These are phyloP conservation scores for Penicillium janthinellum DNA, from an alignment of 2,329 filamentous ascomycete genomes.

Conservation along the genomic window DNA sequence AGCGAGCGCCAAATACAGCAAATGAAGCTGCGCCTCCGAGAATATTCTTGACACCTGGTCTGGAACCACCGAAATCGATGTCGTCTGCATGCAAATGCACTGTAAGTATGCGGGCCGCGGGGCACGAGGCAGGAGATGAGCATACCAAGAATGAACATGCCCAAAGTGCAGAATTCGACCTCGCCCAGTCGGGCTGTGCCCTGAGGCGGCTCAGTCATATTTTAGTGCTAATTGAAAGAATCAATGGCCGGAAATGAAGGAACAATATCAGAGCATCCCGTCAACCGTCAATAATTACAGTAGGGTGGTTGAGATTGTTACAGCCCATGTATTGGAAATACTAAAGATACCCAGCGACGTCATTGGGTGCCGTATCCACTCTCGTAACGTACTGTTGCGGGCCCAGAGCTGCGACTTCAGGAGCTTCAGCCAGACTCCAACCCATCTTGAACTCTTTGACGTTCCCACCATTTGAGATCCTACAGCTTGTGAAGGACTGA, in stretches of 20 bases:
- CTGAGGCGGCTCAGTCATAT: constrained; percentile 21
- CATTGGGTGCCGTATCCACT: constrained; percentile 3
- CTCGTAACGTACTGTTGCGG: constrained; percentile 13
- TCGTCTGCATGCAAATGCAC: constrained; percentile 64
- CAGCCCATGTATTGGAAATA: constrained; percentile 19
- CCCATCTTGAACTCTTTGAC: constrained; percentile 10
- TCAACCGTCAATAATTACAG: constrained; percentile 12
- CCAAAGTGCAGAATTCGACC: constrained; percentile 62
- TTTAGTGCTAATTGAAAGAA: not conserved
- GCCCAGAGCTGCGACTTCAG: constrained; percentile 22
- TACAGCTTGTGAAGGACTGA: constrained; percentile 4
- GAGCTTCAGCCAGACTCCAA: constrained; percentile 17
- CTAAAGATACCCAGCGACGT: constrained; percentile 16
- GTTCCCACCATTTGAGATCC: constrained; percentile 8
- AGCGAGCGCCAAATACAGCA: constrained; percentile 81
- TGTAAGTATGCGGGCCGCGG: constrained; percentile 17
- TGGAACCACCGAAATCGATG: constrained; percentile 78
- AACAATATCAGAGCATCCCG: not conserved
- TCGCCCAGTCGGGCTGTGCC: constrained; percentile 5
- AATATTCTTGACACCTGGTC: constrained; percentile 69
- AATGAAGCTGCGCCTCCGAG: constrained; percentile 90
- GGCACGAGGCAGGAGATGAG: constrained; percentile 8
- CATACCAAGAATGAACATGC: constrained; percentile 66
- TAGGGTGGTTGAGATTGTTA: constrained; percentile 9
- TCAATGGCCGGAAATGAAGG: constrained; percentile 3